phyloP scores from a whole-genome alignment of 495 filamentous ascomycete genomes.

The Xylaria acuta region DNA sequence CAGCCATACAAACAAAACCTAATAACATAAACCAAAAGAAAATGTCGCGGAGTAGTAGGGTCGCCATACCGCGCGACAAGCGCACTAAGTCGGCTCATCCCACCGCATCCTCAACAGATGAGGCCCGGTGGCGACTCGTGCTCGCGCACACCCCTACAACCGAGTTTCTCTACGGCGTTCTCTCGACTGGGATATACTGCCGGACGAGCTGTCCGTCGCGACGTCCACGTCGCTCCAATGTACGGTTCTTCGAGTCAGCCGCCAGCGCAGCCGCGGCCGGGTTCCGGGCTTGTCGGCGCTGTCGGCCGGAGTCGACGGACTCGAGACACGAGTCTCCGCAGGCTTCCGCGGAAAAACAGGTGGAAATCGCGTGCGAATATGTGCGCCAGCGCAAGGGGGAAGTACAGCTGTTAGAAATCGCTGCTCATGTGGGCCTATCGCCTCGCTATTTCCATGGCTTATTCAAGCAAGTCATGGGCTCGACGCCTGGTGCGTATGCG shows the following conservation, averaged over 20 bases:
- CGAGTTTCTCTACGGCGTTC: constrained; percentile 66
- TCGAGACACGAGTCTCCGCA: constrained; percentile 27
- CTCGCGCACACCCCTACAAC: constrained; percentile 56
- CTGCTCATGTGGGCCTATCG: constrained; percentile 59
- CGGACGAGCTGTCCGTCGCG: constrained; percentile 65
- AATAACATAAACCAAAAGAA: background rate
- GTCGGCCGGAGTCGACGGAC: constrained; percentile 52
- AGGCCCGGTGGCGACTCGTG: constrained; percentile 28
- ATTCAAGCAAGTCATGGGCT: constrained; percentile 64
- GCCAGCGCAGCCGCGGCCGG: constrained; percentile 61
- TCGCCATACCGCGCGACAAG: constrained; percentile 23
- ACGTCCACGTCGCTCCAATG: constrained; percentile 65
- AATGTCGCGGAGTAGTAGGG: background rate
- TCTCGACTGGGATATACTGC: constrained; percentile 68
- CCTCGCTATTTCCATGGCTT: constrained; percentile 68
- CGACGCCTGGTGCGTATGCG: constrained; percentile 65
- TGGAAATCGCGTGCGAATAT: constrained; percentile 52
- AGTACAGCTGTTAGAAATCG: constrained; percentile 56
- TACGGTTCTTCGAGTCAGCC: constrained; percentile 62
- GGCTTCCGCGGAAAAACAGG: constrained; percentile 45
- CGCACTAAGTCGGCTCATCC: background rate
- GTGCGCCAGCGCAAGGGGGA: constrained; percentile 38
- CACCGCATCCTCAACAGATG: constrained; percentile 10
- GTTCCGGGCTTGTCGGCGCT: constrained; percentile 68
- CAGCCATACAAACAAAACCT: background rate